phyloP scores from a whole-genome alignment of 129 eudicot species.

The Saussurea involucrata region DNA sequence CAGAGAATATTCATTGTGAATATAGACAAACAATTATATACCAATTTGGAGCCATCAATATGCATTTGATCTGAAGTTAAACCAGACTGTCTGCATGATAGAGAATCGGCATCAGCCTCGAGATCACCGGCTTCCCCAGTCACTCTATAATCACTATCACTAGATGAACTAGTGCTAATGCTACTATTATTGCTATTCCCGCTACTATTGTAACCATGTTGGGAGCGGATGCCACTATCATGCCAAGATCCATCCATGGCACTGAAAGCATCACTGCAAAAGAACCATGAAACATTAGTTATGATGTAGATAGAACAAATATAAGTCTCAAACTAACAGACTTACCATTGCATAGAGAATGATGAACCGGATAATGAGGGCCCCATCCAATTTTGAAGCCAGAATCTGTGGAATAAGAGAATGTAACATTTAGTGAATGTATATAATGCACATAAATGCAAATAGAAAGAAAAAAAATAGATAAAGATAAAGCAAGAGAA shows the following conservation, averaged over 20 bases:
- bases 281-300: neutral
- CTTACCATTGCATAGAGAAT: conserved; percentile 75
- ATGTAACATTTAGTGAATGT: neutral
- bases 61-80: conserved; percentile 68
- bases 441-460: neutral
- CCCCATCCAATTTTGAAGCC: conserved; percentile 98
- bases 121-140: conserved; percentile 61
- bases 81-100: conserved; percentile 75
- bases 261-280: conserved; percentile 39
- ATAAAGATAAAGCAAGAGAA: conserved; percentile 4
- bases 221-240: conserved; percentile 46
- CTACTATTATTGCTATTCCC: conserved; percentile 96
- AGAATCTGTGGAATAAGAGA: conserved; percentile 55
- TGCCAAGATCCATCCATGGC: conserved; percentile 75
- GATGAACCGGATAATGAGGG: conserved; percentile 70
- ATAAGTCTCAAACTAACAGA: conserved; percentile 6
- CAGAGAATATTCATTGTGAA: neutral
- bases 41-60: conserved; percentile 66
- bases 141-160: conserved; percentile 75
- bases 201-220: conserved; percentile 67
- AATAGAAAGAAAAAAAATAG: neutral
- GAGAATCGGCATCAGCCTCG: conserved; percentile 97
- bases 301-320: neutral
- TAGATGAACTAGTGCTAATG: conserved; percentile 81
- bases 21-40: conserved; percentile 12